Evolutionary conservation across 495 filamentous ascomycete species (phyloP), one percentile per base, ranked within the genome.

Genomic region (Hypoxylon subgilvum): DNA sequence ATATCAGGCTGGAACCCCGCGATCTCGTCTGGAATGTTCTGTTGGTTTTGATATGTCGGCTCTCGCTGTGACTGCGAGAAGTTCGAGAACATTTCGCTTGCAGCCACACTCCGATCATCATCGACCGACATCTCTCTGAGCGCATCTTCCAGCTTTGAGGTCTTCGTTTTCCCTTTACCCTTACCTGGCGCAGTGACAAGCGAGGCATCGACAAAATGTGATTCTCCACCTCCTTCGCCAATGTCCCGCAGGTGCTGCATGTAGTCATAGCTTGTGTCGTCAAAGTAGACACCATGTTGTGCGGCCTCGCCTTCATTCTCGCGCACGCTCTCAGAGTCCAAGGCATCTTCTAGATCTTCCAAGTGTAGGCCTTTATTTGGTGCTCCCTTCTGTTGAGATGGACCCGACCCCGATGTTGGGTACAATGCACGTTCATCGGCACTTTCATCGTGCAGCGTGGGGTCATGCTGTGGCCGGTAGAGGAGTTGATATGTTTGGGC

Each of bases 1-100:
- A 99, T 99, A 67, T 97, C 91, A 2, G 95, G 95, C 72, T 97
- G 88, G 69, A 99, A 97, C 0, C 95, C 95, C 1, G 86, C 86
- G 63, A 99, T 85, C 6, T 80, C 87, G 77, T 97, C 95, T 0
- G 93, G 95, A 5, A 97, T 75, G 65, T 97, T 83, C 74, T 97
- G 93, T 73, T 96, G 91, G 39, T 93, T 88, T 70, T 97, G 91
- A 72, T 96, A 97, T 23, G 88, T 90, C 18, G 72, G 66, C 87
- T 89, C 49, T 88, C 87, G 1, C n/a, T n/a, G n/a, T n/a, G 84
- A 87, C 0, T 88, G 86, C 23, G 89, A 66, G 14, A 92, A 76
- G 14, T 88, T 86, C 34, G 44, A 87, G 50, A n/a, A 77, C 79
- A 13, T 79, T 78, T 16, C 80, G 82, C 53, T 75, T 72, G 38